Conservation (phyloP, 768 basidiomycete genomes). For the Mrakia frigida region DNA sequence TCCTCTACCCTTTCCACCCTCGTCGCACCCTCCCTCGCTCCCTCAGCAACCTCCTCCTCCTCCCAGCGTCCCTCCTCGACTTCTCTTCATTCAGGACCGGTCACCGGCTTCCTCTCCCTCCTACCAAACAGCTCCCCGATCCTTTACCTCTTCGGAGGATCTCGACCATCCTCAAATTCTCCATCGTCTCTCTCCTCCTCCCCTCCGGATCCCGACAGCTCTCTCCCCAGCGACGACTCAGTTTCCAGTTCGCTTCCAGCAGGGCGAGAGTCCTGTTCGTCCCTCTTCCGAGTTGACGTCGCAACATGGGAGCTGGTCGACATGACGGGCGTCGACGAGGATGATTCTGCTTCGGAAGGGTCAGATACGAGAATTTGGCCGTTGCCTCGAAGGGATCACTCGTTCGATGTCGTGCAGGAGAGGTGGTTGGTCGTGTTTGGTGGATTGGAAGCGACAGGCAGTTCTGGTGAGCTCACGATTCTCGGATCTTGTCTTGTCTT, state of each 20-base stretch:
- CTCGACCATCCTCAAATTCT: neutral
- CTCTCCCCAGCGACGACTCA: neutral
- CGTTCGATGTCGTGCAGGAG: slow-evolving; percentile 1
- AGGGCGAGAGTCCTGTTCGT: neutral
- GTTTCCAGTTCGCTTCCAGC: neutral
- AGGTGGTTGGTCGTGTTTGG: slow-evolving; percentile 6
- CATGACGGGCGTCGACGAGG: neutral
- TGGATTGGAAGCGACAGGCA: neutral
- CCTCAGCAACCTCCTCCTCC: neutral
- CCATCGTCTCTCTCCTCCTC: neutral
- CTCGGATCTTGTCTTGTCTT: neutral
- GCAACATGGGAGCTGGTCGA: neutral
- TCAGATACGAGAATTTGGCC: neutral
- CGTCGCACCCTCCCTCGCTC: neutral
- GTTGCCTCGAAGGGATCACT: neutral
- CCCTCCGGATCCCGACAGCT: neutral
- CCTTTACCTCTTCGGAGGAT: neutral
- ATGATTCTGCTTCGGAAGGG: neutral
- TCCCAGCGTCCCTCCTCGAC: neutral
- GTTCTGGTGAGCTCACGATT: neutral
- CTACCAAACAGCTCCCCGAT: neutral
- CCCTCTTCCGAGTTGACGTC: neutral
- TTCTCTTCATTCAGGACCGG: neutral
- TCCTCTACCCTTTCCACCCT: neutral
- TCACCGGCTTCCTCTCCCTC: neutral